Conservation (phyloP, 257 asterid species). For the Solanum piurae region DNA sequence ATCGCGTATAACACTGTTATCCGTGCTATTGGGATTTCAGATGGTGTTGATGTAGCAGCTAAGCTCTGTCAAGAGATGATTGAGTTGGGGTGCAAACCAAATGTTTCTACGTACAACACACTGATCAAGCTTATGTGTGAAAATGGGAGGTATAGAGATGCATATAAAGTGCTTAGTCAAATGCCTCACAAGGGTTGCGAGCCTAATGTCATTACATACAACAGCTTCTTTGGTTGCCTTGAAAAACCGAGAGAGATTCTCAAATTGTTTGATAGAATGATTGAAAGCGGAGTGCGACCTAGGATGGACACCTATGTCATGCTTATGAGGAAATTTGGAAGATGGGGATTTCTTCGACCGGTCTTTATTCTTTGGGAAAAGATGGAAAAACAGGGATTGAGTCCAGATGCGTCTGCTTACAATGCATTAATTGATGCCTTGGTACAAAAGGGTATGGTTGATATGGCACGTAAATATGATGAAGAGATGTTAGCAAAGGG, state of each 20-base stretch:
- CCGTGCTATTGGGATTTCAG: conserved; percentile 62
- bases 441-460: conserved; percentile 75
- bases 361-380: conserved; percentile 62
- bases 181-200: conserved; percentile 58
- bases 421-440: conserved; percentile 81
- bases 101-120: conserved; percentile 60
- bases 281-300: conserved; percentile 59
- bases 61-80: conserved; percentile 69
- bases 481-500: conserved; percentile 74
- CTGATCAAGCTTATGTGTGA: conserved; percentile 74
- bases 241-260: conserved; percentile 78
- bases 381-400: conserved; percentile 58
- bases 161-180: conserved; percentile 39
- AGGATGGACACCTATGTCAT: conserved; percentile 77
- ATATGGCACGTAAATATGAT: conserved; percentile 68
- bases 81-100: conserved; percentile 61
- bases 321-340: conserved; percentile 90
- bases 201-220: conserved; percentile 59
- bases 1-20: conserved; percentile 78
- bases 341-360: conserved; percentile 95
- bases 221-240: conserved; percentile 56
- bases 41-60: conserved; percentile 68
- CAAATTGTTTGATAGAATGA: conserved; percentile 63
- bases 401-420: conserved; percentile 84
- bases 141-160: conserved; percentile 66